Evolutionary conservation across 352 stramenopile species (phyloP).

Genomic region (Globisporangium recalcitrans): DNA sequence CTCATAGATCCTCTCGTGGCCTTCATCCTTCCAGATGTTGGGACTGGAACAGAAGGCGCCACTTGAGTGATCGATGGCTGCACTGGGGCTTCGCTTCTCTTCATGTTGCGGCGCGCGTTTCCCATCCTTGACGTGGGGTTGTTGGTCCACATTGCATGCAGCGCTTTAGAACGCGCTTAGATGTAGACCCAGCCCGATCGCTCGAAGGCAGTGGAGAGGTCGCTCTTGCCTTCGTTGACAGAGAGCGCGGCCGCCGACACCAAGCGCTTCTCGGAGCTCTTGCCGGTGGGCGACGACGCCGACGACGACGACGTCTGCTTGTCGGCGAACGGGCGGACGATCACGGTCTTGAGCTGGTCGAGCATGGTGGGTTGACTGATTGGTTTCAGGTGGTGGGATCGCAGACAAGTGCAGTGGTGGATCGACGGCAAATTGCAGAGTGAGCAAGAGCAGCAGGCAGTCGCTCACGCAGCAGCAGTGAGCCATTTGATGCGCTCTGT

Average conservation of each 20-base stretch:
- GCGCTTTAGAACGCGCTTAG: constrained; percentile 20
- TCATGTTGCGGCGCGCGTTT: not conserved
- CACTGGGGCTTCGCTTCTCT: not conserved
- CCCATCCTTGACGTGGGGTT: not conserved
- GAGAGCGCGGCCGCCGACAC: constrained; percentile 20
- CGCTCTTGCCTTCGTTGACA: constrained; percentile 34
- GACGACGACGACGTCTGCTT: constrained; percentile 20
- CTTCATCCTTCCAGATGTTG: too few species aligned
- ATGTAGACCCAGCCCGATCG: constrained; percentile 75
- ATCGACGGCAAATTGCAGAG: constrained; percentile 32
- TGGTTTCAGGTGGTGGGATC: not conserved
- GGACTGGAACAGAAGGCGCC: too few species aligned
- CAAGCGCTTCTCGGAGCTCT: constrained; percentile 38
- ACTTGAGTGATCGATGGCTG: not conserved
- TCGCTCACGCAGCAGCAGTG: not conserved
- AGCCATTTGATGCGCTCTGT: constrained; percentile 7
- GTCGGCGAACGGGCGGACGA: constrained; percentile 28
- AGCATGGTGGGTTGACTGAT: constrained; percentile 41
- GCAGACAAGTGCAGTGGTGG: not conserved
- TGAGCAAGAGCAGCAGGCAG: constrained; percentile 15
- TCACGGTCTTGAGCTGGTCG: constrained; percentile 69
- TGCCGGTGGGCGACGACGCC: not conserved
- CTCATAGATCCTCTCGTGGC: not conserved
- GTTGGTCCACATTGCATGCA: too few species aligned
- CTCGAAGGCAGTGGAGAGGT: constrained; percentile 70